Base-by-base conservation (phyloP, 2,329 filamentous ascomycete species). In the Colletotrichum simmondsii region DNA sequence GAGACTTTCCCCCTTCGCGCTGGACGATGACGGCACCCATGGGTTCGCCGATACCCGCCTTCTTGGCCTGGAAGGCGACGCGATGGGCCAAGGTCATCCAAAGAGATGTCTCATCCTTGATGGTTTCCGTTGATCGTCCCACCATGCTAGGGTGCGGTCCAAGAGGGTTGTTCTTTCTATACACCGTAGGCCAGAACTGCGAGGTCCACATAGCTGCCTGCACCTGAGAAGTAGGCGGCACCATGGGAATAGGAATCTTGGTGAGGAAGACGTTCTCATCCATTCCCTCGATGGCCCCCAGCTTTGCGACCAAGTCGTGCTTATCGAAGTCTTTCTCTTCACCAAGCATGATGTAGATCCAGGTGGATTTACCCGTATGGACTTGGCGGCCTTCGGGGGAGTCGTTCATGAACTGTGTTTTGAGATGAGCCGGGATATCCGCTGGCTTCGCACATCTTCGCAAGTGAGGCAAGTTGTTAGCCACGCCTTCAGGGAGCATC, bases 101-200 rank as follows among this genome's bases (percentile, higher is more conserved):
- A 68, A 89, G 82, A 4, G 88, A 87, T 1, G 90, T 90, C 75
- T 93, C 89, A 58, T 87, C 83, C 69, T 88, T 87, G 65, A 97
- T 90, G 73, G 94, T 92, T 14, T 91, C 89, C 52, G 92, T 92
- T 32, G 92, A 91, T 72, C 92, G 91, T 54, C 89, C 86, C 68
- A 96, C 90, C 79, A 93, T 89, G 78, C 91, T 91, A 74, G 94
- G 94, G 79, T 97, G 94, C 22, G 94, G 94, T 4, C 94, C 94
- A 72, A 95, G 93, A 2, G 94, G 94, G 79, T 97, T 97, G 76
- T 93, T 95, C 84, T 95, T 95, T 75, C 94, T 92, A 83, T 97
- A 97, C 61, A 95, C 90, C 1, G 92, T 93, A 14, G 94, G 94
- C 94, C 94, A 97, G 81, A 94, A 96, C 76, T 92, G 88, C 42